Evolutionary conservation across 371 early-diverging fungal genomes (phyloP).

Genomic region (Apophysomyces trapeziformis): DNA sequence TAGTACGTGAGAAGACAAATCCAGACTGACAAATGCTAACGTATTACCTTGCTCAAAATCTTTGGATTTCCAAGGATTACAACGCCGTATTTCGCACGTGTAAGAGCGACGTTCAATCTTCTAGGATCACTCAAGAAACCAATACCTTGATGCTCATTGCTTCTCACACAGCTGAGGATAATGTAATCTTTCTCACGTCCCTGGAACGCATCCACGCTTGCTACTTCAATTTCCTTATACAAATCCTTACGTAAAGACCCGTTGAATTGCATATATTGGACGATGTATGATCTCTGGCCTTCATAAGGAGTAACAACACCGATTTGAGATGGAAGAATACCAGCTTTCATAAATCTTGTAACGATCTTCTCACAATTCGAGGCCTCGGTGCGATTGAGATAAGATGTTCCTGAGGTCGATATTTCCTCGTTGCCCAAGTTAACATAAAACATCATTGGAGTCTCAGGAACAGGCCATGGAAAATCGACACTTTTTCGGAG

Average conservation of each 20-base stretch:
- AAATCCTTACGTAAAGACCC: slow-evolving; percentile 90
- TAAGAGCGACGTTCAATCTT: slow-evolving; percentile 98
- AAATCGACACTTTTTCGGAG: slow-evolving; percentile 87
- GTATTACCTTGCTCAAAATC: slow-evolving; percentile 79
- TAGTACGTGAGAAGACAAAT: background rate
- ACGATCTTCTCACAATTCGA: slow-evolving; percentile 95
- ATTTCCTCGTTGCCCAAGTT: slow-evolving; percentile 97
- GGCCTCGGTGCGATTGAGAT: slow-evolving; percentile 93
- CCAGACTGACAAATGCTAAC: too few relatives aligned
- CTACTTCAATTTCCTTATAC: slow-evolving; percentile 97
- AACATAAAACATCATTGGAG: slow-evolving; percentile 95
- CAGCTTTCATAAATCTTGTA: slow-evolving; percentile 89
- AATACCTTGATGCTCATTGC: slow-evolving; percentile 97
- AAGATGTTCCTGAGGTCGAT: slow-evolving; percentile 95
- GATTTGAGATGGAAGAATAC: slow-evolving; percentile 90
- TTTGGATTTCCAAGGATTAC: slow-evolving; percentile 97
- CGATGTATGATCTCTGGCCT: slow-evolving; percentile 96
- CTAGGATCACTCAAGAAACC: slow-evolving; percentile 98
- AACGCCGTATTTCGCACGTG: slow-evolving; percentile 95
- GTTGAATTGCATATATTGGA: slow-evolving; percentile 92
- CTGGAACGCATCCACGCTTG: slow-evolving; percentile 99
- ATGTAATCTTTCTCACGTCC: slow-evolving; percentile 99
- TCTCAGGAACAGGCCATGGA: slow-evolving; percentile 94
- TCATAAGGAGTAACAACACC: slow-evolving; percentile 99
- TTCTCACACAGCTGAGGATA: slow-evolving; percentile 96